Conservation (phyloP, 1,139 yeast species). For the Dujonia santamariae region DNA sequence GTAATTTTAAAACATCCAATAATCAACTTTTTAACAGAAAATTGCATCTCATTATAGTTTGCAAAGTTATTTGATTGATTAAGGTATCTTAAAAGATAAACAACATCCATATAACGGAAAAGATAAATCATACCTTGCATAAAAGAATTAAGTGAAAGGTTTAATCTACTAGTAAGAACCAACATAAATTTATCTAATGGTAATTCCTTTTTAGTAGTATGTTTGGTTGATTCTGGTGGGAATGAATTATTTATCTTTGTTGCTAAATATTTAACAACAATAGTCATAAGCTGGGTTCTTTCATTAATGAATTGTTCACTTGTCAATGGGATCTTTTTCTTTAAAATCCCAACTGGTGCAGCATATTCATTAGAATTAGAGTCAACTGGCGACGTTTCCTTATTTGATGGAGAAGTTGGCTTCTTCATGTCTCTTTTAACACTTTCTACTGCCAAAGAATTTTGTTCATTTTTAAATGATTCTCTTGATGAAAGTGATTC, state of each 20-base stretch:
- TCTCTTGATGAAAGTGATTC: conserved; percentile 16
- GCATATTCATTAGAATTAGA: background rate
- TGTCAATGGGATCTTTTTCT: conserved; percentile 4
- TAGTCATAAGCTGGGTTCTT: conserved; percentile 38
- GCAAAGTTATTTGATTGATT: conserved; percentile 48
- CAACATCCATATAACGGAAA: conserved; percentile 49
- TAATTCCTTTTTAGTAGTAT: conserved; percentile 23
- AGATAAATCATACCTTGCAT: conserved; percentile 43
- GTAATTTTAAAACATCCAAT: conserved; percentile 45
- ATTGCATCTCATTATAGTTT: conserved; percentile 45
- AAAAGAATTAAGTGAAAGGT: conserved; percentile 34
- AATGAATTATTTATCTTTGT: conserved; percentile 45
- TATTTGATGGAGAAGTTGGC: no score
- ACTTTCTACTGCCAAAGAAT: conserved; percentile 9
- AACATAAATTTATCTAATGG: conserved; percentile 43
- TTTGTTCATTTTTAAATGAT: conserved; percentile 5
- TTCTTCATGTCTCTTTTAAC: conserved; percentile 9
- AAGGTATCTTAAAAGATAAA: conserved; percentile 44
- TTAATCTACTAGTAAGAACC: conserved; percentile 37
- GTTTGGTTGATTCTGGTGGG: conserved; percentile 31
- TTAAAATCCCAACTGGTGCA: background rate
- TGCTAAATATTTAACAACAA: conserved; percentile 43
- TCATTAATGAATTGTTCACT: conserved; percentile 15
- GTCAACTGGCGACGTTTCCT: background rate
- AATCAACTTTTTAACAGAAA: conserved; percentile 41